Evolutionary conservation across 2,329 filamentous ascomycete species (phyloP).

Genomic region (Pseudonectria foliicola): DNA sequence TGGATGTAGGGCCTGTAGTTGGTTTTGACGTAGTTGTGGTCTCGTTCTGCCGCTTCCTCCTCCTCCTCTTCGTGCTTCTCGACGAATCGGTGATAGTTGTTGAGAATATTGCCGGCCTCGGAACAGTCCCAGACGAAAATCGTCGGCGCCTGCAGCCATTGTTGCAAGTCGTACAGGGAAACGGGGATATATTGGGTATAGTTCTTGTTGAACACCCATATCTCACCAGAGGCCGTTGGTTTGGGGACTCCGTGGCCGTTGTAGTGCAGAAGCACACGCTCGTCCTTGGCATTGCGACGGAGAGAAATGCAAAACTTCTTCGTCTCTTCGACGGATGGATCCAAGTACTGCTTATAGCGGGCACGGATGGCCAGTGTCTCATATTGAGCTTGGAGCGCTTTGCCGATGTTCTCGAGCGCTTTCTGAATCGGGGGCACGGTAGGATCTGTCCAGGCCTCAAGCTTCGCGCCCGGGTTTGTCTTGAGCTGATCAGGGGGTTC

Average conservation of each 20-base stretch:
- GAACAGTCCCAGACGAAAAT: conserved; percentile 98
- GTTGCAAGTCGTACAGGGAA: conserved; percentile 88
- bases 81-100: conserved; percentile 89
- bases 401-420: conserved; percentile 88
- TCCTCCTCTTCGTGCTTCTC: conserved; percentile 93
- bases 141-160: conserved; percentile 91
- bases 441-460: conserved; percentile 96
- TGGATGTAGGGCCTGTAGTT: conserved; percentile 69
- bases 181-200: conserved; percentile 99
- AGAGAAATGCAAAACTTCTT: conserved; percentile 93
- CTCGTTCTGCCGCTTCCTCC: conserved; percentile 63
- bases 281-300: conserved; percentile 87
- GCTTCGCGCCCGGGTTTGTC: conserved; percentile 84
- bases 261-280: conserved; percentile 95
- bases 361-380: conserved; percentile 91
- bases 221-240: conserved; percentile 89
- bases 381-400: conserved; percentile 92
- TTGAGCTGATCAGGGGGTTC: conserved; percentile 96
- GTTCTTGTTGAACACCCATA: conserved; percentile 99
- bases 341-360: conserved; percentile 94
- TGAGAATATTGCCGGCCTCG: conserved; percentile 89
- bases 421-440: conserved; percentile 74
- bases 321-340: conserved; percentile 94
- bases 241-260: conserved; percentile 97
- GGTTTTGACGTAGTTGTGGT: conserved; percentile 78